Evolutionary conservation across 1,284 basidiomycete species (phyloP).

Genomic region (Cronartium quercuum): DNA sequence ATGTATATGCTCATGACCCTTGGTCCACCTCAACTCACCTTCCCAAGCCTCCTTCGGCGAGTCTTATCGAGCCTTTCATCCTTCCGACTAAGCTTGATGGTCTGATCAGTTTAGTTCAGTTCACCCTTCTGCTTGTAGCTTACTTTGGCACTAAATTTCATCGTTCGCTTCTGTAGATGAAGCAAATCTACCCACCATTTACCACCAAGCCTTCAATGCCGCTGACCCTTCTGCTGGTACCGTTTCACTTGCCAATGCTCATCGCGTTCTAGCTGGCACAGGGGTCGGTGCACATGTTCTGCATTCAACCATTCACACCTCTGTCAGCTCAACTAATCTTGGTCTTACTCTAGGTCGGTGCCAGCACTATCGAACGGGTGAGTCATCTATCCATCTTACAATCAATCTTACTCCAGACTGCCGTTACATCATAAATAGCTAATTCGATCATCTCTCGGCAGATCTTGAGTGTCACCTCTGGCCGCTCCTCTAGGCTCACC

Average conservation of each 20-base stretch:
- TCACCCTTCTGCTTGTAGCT: neutral
- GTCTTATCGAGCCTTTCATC: neutral
- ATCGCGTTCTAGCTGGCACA: constrained; percentile 68
- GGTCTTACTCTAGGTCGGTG: constrained; percentile 66
- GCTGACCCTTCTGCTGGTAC: constrained; percentile 67
- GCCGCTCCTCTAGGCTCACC: constrained; percentile 63
- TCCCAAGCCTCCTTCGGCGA: neutral
- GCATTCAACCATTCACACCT: constrained; percentile 59
- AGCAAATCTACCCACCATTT: constrained; percentile 70
- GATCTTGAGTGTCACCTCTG: constrained; percentile 71
- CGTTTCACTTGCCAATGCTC: constrained; percentile 70
- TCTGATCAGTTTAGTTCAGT: neutral
- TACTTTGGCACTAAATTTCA: neutral
- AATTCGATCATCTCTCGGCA: constrained; percentile 47
- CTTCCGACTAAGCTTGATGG: neutral
- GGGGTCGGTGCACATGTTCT: constrained; percentile 58
- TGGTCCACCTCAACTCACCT: constrained; percentile 15
- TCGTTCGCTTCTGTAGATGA: constrained; percentile 54
- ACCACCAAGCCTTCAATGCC: constrained; percentile 64
- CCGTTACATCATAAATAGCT: neutral
- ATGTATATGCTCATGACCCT: constrained; percentile 23
- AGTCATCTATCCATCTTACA: constrained; percentile 42
- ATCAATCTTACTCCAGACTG: neutral
- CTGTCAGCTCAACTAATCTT: constrained; percentile 71
- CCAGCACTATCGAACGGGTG: constrained; percentile 72